phyloP scores from a whole-genome alignment of 768 basidiomycete species.

The Leccinum aurantiacum region DNA sequence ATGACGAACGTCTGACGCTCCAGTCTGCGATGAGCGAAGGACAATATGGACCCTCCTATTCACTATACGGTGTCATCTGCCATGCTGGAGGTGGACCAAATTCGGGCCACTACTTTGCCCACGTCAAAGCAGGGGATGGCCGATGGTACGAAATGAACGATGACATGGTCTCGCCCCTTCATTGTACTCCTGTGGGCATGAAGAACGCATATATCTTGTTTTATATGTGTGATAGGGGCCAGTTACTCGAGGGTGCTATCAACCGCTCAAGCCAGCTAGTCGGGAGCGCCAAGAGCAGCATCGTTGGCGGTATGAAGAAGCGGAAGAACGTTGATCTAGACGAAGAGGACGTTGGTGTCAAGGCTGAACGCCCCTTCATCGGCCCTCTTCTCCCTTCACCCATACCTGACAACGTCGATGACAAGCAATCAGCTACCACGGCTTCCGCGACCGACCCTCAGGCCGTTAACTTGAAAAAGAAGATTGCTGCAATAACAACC shows the following conservation, averaged over 20 bases:
- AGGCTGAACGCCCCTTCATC: slow-evolving; percentile 54
- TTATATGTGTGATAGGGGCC: slow-evolving; percentile 82
- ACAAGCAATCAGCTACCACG: slow-evolving; percentile 19
- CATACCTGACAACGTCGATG: slow-evolving; percentile 22
- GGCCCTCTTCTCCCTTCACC: slow-evolving; percentile 64
- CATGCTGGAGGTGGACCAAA: slow-evolving; percentile 93
- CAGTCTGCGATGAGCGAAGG: slow-evolving; percentile 82
- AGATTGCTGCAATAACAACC: slow-evolving; percentile 44
- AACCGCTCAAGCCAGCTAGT: slow-evolving; percentile 20
- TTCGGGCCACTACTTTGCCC: slow-evolving; percentile 93
- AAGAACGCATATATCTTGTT: slow-evolving; percentile 92
- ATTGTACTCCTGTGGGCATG: slow-evolving; percentile 51
- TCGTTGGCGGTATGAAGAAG: slow-evolving; percentile 52
- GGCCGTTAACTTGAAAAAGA: slow-evolving; percentile 50
- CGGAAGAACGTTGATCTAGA: slow-evolving; percentile 46
- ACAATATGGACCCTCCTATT: slow-evolving; percentile 74
- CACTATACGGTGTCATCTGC: slow-evolving; percentile 87
- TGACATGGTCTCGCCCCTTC: slow-evolving; percentile 56
- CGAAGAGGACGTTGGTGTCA: slow-evolving; percentile 49
- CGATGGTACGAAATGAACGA: slow-evolving; percentile 96
- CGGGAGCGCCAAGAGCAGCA: slow-evolving; percentile 32
- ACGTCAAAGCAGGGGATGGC: slow-evolving; percentile 67
- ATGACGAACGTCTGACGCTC: slow-evolving; percentile 72
- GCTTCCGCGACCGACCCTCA: slow-evolving; percentile 45
- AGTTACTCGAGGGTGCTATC: slow-evolving; percentile 66